phyloP scores from a whole-genome alignment of 768 basidiomycete genomes.

The Pleurotus citrinopileatus region DNA sequence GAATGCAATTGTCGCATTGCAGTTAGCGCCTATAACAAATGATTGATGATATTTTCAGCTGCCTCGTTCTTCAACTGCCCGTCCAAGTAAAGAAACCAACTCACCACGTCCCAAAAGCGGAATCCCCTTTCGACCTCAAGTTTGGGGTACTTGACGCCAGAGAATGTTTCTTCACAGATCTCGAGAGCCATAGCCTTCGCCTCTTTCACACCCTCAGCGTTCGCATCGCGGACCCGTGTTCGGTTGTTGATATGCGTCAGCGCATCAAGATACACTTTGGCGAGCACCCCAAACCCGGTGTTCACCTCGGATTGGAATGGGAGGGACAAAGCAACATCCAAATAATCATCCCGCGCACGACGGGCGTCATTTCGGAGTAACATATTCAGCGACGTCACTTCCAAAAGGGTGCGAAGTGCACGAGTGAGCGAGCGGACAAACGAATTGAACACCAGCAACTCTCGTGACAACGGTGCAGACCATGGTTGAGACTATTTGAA shows the following conservation, averaged over 20 bases:
- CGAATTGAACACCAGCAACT: slow-evolving; percentile 96
- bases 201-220: slow-evolving; percentile 75
- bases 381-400: slow-evolving; percentile 92
- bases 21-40: slow-evolving; percentile 60
- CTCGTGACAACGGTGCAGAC: slow-evolving; percentile 95
- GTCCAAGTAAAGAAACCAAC: slow-evolving; percentile 29
- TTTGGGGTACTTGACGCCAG: slow-evolving; percentile 84
- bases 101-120: slow-evolving; percentile 97
- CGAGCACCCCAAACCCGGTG: slow-evolving; percentile 96
- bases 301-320: slow-evolving; percentile 97
- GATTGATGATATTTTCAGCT: slow-evolving; percentile 7
- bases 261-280: slow-evolving; percentile 94
- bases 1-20: slow-evolving; percentile 89
- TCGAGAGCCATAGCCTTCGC: slow-evolving; percentile 86
- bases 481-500: slow-evolving; percentile 74
- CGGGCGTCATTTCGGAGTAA: slow-evolving; percentile 86
- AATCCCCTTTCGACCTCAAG: slow-evolving; percentile 94
- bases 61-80: neutral
- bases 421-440: slow-evolving; percentile 92
- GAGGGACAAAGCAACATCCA: slow-evolving; percentile 89
- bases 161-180: slow-evolving; percentile 92
- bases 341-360: slow-evolving; percentile 81
- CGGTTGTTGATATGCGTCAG: slow-evolving; percentile 85
- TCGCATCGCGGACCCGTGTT: slow-evolving; percentile 70
- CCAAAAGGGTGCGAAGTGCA: slow-evolving; percentile 84